Base-by-base conservation (phyloP, 192 early-diverging fungal species). In the Coemansia sp. region DNA sequence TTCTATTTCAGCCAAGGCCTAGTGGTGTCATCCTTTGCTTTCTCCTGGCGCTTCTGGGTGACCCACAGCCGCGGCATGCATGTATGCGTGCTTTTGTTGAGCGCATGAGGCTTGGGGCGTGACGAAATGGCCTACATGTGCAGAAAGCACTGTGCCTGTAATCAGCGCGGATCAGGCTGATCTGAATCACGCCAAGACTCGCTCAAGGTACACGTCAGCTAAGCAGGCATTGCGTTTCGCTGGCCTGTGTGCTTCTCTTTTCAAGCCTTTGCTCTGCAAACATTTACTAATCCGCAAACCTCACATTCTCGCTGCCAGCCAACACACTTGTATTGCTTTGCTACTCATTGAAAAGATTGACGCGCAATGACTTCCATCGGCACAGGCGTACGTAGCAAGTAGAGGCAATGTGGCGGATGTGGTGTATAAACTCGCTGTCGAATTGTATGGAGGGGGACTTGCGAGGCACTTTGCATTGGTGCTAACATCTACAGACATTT, bases 321-420 rank as follows among this genome's bases (percentile, higher is more conserved):
- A 23, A 3, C 8, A 14, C 40, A 40, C 13, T 40, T 48, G 18
- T 50, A 30, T 49, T 58, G 47, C 19, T 38, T 49, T 48, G 19
- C n/a, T 43, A 56, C 35, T 33, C 31, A 13, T 31, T 15, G 27
- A 26, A n/a, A n/a, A n/a, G 35, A 31, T 32, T 58, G 25, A 58
- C 11, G 11, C 17, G 32, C 38, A 70, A 92, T 94, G 91, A 89
- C 85, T 48, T 92, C 90, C 48, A 91, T 94, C 75, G 91, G 90
- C 63, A 92, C 91, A 64, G 91, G 91, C 42, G 91, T 91, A 89
- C 68, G 82, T 80, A 56, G 14, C 22, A 18, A 19, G 13, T n/a
- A 18, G 15, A 19, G 4, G 37, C 39, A 8, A 31, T 31, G 9
- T 45, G 23, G 4, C 42, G 8, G 13, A 29, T 38, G 13, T 5